These are phyloP conservation scores for Solanum dulcamara DNA, from an alignment of 257 asterid species.

Conservation along the genomic window DNA sequence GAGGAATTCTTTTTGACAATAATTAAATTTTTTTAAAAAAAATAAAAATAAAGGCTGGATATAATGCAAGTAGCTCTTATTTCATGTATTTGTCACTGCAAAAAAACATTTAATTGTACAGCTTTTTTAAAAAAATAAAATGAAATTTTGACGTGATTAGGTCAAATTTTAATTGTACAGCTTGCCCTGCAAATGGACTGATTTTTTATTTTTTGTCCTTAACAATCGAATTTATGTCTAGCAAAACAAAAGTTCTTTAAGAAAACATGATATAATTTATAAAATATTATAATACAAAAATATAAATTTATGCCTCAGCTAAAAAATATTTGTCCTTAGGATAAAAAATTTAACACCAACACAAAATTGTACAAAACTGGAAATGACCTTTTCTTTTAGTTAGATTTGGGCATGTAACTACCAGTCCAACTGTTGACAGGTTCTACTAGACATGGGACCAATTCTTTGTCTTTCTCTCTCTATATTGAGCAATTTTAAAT, in stretches of 20 bases:
- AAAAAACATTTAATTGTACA: too few relatives aligned
- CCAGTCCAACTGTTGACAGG: neutral
- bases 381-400: neutral
- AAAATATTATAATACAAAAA: neutral
- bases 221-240: neutral
- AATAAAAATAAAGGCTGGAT: neutral
- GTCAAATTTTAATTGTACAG: too few relatives aligned
- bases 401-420: neutral
- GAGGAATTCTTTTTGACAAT: neutral
- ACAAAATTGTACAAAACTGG: neutral
- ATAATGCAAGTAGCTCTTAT: neutral
- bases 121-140: too few relatives aligned
- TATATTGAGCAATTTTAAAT: neutral
- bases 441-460: neutral
- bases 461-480: neutral
- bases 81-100: neutral
- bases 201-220: neutral
- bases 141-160: too few relatives aligned
- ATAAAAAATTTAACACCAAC: neutral
- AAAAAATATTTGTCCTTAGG: neutral
- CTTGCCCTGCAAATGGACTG: neutral
- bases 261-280: too few relatives aligned
- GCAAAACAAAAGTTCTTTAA: neutral
- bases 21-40: neutral
- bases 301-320: neutral